Conservation (phyloP, 352 stramenopile species). For the Phytopythium vexans region DNA sequence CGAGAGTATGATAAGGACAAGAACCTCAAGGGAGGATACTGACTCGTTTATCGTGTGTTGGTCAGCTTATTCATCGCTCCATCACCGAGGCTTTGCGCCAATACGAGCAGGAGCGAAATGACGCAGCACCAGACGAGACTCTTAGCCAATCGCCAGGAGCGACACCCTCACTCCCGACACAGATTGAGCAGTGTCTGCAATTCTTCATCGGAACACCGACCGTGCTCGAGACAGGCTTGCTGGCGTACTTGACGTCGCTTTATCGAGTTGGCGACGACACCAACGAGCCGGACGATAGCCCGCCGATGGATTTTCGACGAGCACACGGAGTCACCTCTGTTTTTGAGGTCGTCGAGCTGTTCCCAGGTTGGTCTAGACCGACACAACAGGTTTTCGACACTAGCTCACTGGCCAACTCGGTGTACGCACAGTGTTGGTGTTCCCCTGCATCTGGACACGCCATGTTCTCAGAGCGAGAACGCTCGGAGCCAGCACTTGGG, state of each 20-base stretch:
- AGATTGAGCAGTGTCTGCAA: conserved; percentile 35
- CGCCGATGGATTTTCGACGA: conserved; percentile 13
- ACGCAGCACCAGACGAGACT: neutral
- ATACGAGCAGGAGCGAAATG: neutral
- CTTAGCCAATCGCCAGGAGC: neutral
- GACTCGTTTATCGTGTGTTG: neutral
- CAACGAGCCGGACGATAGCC: neutral
- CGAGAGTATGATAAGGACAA: too few relatives aligned
- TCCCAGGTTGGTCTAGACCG: conserved; percentile 37
- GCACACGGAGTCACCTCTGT: conserved; percentile 29
- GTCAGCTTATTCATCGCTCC: conserved; percentile 21
- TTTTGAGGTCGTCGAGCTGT: conserved; percentile 38
- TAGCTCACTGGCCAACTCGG: neutral
- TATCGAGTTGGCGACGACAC: conserved; percentile 12
- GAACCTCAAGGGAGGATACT: conserved; percentile 1
- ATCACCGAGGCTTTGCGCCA: conserved; percentile 16
- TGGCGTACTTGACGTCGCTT: conserved; percentile 14
- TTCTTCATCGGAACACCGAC: conserved; percentile 45
- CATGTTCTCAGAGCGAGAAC: conserved; percentile 45
- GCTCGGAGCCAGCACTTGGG: conserved; percentile 48
- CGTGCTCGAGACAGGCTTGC: conserved; percentile 16
- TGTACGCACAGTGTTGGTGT: conserved; percentile 42
- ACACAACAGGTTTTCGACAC: neutral
- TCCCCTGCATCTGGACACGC: conserved; percentile 58
- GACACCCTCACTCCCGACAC: conserved; percentile 10